Conservation (phyloP, 495 filamentous ascomycete genomes). For the Penicillium nucicola region DNA sequence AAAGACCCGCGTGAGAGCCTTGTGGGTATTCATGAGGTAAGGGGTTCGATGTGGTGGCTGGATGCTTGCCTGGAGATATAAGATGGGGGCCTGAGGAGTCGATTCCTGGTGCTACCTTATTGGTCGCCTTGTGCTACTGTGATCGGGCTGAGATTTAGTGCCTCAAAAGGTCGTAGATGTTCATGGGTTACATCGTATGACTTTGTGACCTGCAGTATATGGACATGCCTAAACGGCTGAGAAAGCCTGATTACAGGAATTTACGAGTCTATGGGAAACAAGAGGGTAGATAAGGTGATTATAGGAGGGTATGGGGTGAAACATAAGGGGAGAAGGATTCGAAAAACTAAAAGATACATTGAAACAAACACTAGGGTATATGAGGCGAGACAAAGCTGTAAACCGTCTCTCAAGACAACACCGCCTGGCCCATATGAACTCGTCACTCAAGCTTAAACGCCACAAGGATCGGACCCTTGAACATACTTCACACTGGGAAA, state of each 20-base stretch:
- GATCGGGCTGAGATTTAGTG: neutral
- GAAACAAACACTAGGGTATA: slow-evolving; percentile 25
- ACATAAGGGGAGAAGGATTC: neutral
- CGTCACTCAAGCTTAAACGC: slow-evolving; percentile 23
- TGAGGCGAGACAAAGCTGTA: slow-evolving; percentile 13
- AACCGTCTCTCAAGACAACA: slow-evolving; percentile 21
- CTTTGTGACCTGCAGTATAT: too few species aligned
- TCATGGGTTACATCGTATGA: too few species aligned
- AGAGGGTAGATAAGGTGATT: neutral
- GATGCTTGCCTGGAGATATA: slow-evolving; percentile 1
- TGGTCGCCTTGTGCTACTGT: slow-evolving; percentile 4
- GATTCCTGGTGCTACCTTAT: neutral
- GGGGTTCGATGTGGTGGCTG: neutral
- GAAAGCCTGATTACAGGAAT: neutral
- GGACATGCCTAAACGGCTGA: too few species aligned
- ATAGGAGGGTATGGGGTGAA: neutral
- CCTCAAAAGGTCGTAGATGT: neutral
- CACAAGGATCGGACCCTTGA: slow-evolving; percentile 6
- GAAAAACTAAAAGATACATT: slow-evolving; percentile 4
- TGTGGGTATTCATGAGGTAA: neutral
- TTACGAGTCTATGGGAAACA: neutral
- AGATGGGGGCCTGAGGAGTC: slow-evolving; percentile 3
- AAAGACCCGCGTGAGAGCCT: neutral
- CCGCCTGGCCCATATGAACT: slow-evolving; percentile 16
- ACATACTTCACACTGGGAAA: neutral